Percentiles rank a stretch among this genome's conserved stretches.
These are phyloP conservation scores for Candida endomychidarum DNA, from an alignment of 805 yeast species.

Conservation along the genomic window DNA sequence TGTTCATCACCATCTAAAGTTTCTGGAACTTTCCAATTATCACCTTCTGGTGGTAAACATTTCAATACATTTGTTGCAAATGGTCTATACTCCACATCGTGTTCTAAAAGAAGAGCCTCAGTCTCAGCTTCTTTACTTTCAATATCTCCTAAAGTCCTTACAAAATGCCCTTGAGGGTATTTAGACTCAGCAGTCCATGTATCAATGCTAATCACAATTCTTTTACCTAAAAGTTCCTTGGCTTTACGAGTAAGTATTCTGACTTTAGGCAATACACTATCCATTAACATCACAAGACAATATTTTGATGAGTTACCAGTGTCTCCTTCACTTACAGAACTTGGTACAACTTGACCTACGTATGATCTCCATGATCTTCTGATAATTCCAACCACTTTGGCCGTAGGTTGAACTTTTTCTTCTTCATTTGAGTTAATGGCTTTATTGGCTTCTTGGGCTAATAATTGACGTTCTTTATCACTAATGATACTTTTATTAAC, in stretches of 20 bases:
- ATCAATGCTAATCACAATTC: slow-evolving; percentile 91
- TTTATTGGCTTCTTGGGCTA: slow-evolving; percentile 73
- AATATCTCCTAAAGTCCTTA: slow-evolving; percentile 82
- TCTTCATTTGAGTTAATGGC: slow-evolving; percentile 50
- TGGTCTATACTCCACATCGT: slow-evolving; percentile 95
- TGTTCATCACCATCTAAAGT: slow-evolving; percentile 52
- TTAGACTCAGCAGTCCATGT: slow-evolving; percentile 85
- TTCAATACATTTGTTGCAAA: slow-evolving; percentile 88
- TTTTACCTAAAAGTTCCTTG: slow-evolving; percentile 75
- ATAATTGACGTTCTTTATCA: slow-evolving; percentile 67
- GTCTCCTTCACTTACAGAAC: slow-evolving; percentile 58
- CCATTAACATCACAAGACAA: slow-evolving; percentile 87
- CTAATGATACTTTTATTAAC: slow-evolving; percentile 39
- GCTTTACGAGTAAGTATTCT: slow-evolving; percentile 88
- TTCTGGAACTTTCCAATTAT: slow-evolving; percentile 87
- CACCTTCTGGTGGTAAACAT: slow-evolving; percentile 92
- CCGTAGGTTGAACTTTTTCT: slow-evolving; percentile 80
- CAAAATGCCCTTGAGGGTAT: slow-evolving; percentile 90
- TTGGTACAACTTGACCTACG: slow-evolving; percentile 88
- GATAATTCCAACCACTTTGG: slow-evolving; percentile 80
- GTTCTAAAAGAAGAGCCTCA: slow-evolving; percentile 89
- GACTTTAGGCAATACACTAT: slow-evolving; percentile 80
- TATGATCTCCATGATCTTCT: slow-evolving; percentile 95
- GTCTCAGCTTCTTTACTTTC: slow-evolving; percentile 95
- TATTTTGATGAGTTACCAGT: slow-evolving; percentile 66